Conservation (phyloP, 2,329 filamentous ascomycete species). For the Exserohilum rostratum region DNA sequence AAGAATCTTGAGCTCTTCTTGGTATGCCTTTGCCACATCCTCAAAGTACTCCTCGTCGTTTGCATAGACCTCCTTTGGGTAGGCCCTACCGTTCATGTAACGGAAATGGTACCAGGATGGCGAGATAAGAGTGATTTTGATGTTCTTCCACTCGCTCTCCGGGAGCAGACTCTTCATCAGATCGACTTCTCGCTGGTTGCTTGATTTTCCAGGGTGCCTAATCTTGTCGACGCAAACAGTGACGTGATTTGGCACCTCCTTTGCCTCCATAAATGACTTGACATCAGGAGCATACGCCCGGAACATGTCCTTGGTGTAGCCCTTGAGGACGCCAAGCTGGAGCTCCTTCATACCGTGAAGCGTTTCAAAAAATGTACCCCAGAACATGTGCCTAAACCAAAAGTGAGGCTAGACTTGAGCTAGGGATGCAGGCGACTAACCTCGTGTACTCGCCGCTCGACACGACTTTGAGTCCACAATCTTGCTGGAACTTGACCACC, state of each 20-base stretch:
- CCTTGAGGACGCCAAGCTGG: conserved; percentile 48
- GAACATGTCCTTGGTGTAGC: conserved; percentile 60
- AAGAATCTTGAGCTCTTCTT: conserved; percentile 54
- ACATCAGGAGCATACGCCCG: conserved; percentile 66
- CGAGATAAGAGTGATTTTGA: conserved; percentile 71
- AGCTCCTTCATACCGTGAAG: conserved; percentile 63
- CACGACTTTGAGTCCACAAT: conserved; percentile 66
- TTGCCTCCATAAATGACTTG: conserved; percentile 66
- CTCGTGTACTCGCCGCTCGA: conserved; percentile 71
- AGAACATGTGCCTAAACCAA: conserved; percentile 56
- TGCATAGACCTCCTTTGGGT: conserved; percentile 52
- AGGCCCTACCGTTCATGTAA: conserved; percentile 60
- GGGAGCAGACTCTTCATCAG: conserved; percentile 65
- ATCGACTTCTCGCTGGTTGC: conserved; percentile 65
- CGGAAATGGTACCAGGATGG: conserved; percentile 74
- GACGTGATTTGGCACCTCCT: conserved; percentile 59
- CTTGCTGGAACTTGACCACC: conserved; percentile 68
- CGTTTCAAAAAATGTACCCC: conserved; percentile 62
- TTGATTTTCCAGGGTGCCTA: conserved; percentile 60
- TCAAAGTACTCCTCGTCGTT: conserved; percentile 57
- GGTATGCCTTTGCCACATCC: conserved; percentile 55
- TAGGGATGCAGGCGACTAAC: conserved; percentile 14
- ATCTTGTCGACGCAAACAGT: conserved; percentile 65
- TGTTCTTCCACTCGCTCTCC: conserved; percentile 65
- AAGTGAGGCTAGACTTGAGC: conserved; percentile 15